Percentiles rank a stretch among this genome's conserved stretches.
Conservation (phyloP, 1,284 basidiomycete genomes). For the Irpex sp. region DNA sequence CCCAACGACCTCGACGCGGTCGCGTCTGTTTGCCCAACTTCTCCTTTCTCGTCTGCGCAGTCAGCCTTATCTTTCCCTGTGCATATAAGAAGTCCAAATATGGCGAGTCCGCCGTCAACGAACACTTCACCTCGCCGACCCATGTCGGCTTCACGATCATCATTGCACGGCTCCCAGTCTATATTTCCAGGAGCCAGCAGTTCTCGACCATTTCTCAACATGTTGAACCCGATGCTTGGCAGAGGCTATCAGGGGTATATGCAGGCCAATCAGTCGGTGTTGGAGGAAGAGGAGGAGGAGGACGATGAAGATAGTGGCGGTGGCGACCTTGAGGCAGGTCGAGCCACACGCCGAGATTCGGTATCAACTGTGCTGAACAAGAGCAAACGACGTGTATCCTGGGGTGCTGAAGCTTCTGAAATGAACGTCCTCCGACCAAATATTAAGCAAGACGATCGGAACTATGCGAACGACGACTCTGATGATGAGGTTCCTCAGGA, state of each 20-base stretch:
- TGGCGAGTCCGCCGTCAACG: slow-evolving; percentile 13
- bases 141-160: slow-evolving; percentile 24
- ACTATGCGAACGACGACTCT: slow-evolving; percentile 56
- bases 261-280: slow-evolving; percentile 61
- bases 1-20: slow-evolving; percentile 2
- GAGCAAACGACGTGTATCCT: slow-evolving; percentile 44
- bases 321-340: slow-evolving; percentile 50
- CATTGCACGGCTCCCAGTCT: slow-evolving; percentile 37
- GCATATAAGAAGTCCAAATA: slow-evolving; percentile 8
- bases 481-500: slow-evolving; percentile 82
- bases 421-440: slow-evolving; percentile 61
- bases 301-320: slow-evolving; percentile 40
- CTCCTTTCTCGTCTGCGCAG: background rate
- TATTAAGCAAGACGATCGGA: slow-evolving; percentile 56
- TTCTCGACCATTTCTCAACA: slow-evolving; percentile 73
- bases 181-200: slow-evolving; percentile 44
- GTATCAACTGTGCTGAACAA: slow-evolving; percentile 35
- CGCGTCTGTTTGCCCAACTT: background rate
- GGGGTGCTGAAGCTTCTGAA: slow-evolving; percentile 51
- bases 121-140: slow-evolving; percentile 11
- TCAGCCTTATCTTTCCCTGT: background rate
- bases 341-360: slow-evolving; percentile 25
- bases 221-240: slow-evolving; percentile 74
- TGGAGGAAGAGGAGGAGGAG: slow-evolving; percentile 64
- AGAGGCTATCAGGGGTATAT: slow-evolving; percentile 66